Base-by-base conservation (phyloP, 768 basidiomycete genomes). In the Fomitopsis pulvina region DNA sequence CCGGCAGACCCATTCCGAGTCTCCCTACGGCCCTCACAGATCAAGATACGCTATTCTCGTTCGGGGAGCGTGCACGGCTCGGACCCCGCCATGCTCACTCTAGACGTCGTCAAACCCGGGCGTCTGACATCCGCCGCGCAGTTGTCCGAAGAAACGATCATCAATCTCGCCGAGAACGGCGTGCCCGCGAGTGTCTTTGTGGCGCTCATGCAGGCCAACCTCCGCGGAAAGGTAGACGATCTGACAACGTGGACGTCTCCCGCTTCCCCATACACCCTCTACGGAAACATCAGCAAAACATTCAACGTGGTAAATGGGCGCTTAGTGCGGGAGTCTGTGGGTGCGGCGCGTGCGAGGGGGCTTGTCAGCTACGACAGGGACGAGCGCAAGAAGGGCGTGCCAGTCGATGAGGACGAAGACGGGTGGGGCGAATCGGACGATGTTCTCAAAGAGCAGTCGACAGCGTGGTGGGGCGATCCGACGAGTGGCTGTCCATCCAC, bases 381-480 rank as follows among this genome's bases (percentile, higher is more conserved):
- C 22, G 60, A 59, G 25, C 44, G 49, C 8, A 4, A 29, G 18
- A 22, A 21, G n/a, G 20, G 14, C 10, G 10, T 2, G 29, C 24
- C 10, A 9, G 55, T 52, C 2, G 60, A 49, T 10, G 59, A 45
- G 16, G 60, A 62, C 3, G 66, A 63, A 34, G 62, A 60, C 11
- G 61, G 59, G 5, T 57, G 46, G 16, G 47, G 51, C 4, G 30
- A 56, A 24, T 46, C 60, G 2, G 52, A 41, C 37, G 52, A 53
- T n/a, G 51, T 51, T 16, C 10, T 56, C 1, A 59, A 59, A 2
- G 69, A 74, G 37, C 63, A 65, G 2, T 84, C 83, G n/a, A 66
- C 68, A 18, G 80, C 83, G 1, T 85, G 83, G 82, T 85, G 82
- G 81, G 69, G 67, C n/a, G 83, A 87, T 52, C 72, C 78, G 21